Evolutionary conservation across 2,329 filamentous ascomycete genomes (phyloP).

Genomic region (Stachybotrys echinatus): DNA sequence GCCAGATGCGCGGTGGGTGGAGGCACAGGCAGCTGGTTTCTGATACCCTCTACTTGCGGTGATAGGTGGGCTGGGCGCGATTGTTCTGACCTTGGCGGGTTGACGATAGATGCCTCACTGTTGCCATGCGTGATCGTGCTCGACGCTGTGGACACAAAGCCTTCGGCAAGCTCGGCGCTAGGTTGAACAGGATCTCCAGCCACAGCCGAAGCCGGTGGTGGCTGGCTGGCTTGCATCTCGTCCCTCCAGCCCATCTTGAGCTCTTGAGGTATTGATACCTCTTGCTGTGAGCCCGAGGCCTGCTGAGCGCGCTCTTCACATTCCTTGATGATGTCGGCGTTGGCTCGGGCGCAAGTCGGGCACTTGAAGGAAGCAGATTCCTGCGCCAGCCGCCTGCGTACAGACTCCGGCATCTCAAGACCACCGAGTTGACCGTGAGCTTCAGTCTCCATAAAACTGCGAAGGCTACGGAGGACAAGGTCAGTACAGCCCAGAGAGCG

Average conservation of each 20-base stretch:
- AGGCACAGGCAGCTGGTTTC: slow-evolving; percentile 2
- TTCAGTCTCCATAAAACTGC: slow-evolving; percentile 91
- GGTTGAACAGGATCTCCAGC: slow-evolving; percentile 28
- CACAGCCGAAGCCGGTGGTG: not conserved
- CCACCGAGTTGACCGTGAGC: slow-evolving; percentile 86
- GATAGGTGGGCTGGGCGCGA: not conserved
- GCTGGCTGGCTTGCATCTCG: slow-evolving; percentile 48
- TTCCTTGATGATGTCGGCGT: slow-evolving; percentile 69
- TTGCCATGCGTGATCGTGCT: slow-evolving; percentile 3
- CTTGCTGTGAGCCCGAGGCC: slow-evolving; percentile 24
- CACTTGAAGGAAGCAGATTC: slow-evolving; percentile 66
- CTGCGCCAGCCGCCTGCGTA: slow-evolving; percentile 63
- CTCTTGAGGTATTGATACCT: slow-evolving; percentile 48
- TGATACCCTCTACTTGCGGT: not conserved
- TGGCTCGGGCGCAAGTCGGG: slow-evolving; percentile 61
- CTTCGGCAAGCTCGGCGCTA: slow-evolving; percentile 48
- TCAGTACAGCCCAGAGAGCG: not conserved
- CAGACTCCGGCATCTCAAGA: slow-evolving; percentile 66
- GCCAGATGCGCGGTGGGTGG: slow-evolving; percentile 8
- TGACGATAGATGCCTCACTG: slow-evolving; percentile 5
- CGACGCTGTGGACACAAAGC: slow-evolving; percentile 48
- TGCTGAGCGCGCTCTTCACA: slow-evolving; percentile 53
- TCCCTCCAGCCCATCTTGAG: slow-evolving; percentile 67
- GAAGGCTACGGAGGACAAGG: slow-evolving; percentile 38
- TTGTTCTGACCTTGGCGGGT: slow-evolving; percentile 7